Evolutionary conservation across 2,329 filamentous ascomycete genomes (phyloP), one percentile per base, ranked within the genome.

Genomic region (Penicillium freii): DNA sequence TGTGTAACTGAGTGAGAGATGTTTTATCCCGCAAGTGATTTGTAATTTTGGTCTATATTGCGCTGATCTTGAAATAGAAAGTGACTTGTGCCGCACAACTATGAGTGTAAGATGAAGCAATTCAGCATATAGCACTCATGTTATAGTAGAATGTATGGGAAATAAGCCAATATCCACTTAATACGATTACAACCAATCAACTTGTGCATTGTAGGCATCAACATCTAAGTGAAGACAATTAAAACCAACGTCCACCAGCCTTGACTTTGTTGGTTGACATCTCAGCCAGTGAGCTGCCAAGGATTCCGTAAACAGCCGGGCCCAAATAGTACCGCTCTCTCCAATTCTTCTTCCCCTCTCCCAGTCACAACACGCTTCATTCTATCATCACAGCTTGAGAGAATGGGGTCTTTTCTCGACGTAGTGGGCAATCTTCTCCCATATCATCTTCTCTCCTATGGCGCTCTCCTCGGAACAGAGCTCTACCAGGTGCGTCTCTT

Each of bases 391-490:
- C 21, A 25, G 1, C 21, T n/a, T 47, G 13, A 23, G 9, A 23
- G 15, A 13, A 67, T 69, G 64, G 62, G 58, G 0, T 17, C 40
- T 1, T 21, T 65, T 21, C 31, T 65, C n/a, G 23, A 39, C 2
- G 49, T 54, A 2, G 51, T 60, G 15, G 58, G 59, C 3, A 66
- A 56, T 38, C 61, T 66, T 6, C 63, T 70, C 17, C 69, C 74
- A 4, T 68, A 72, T 33, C 76, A 78, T 52, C 61, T 78, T 10
- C 54, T 78, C 11, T 64, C 71, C 1, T 78, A 76, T 54, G 75
- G 75, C 1, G 69, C 74, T 1, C 66, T 78, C 7, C 66, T 78
- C 4, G 75, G 75, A 13, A 72, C 71, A 3, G 67, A 77, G 54
- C 59, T 78, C 0, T 78, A 73, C 48, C 70, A 71, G 64, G 68